Evolutionary conservation across 768 basidiomycete species (phyloP).

Genomic region (Tylopilus sp.): DNA sequence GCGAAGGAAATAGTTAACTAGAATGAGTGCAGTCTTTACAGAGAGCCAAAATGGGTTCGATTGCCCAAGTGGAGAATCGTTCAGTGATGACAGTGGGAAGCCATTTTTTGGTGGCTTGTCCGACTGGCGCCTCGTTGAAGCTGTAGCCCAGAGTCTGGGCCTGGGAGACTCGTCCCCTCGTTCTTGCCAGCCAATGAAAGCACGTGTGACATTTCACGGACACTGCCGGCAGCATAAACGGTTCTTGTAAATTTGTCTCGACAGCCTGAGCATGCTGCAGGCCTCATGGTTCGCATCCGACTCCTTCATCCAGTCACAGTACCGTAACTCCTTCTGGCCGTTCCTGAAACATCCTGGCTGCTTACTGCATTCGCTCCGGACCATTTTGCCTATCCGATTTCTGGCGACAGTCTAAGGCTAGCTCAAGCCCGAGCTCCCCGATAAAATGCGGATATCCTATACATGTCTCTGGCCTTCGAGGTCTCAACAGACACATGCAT

Average conservation of each 20-base stretch:
- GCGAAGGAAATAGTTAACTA: background rate
- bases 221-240: too few species aligned
- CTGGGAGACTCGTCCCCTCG: too few species aligned
- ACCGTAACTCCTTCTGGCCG: background rate
- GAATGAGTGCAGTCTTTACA: background rate
- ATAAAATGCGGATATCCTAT: background rate
- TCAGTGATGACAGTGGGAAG: too few species aligned
- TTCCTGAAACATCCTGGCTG: background rate
- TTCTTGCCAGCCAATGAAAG: too few species aligned
- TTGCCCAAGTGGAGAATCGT: too few species aligned
- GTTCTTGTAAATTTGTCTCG: background rate
- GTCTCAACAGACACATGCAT: conserved; percentile 6
- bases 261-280: background rate
- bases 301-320: background rate
- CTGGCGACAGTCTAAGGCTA: too few species aligned
- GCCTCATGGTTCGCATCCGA: background rate
- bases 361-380: background rate
- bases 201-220: too few species aligned
- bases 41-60: too few species aligned
- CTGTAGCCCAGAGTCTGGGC: too few species aligned
- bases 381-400: background rate
- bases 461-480: background rate
- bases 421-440: too few species aligned
- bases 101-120: too few species aligned
- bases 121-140: too few species aligned